Percentiles rank a stretch among this genome's conserved stretches.
Evolutionary conservation across 495 filamentous ascomycete species (phyloP).

Genomic region (Articulospora tetracladia): DNA sequence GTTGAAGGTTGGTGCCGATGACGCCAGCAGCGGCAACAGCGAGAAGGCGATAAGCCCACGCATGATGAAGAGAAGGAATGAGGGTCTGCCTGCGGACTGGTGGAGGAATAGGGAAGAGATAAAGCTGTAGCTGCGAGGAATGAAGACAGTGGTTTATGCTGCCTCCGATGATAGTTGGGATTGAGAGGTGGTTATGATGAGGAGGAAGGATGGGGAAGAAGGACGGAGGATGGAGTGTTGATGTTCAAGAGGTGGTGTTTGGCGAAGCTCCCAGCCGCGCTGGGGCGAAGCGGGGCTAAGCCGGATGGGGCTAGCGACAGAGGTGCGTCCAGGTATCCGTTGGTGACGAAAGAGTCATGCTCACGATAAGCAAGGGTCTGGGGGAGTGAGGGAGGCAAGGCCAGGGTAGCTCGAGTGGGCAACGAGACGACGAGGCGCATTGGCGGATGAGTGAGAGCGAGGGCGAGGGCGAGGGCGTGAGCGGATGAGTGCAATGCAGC

Average conservation of each 20-base stretch:
- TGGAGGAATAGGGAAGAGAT: conserved; percentile 28
- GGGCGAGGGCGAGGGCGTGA: background rate
- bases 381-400: background rate
- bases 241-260: conserved; percentile 12
- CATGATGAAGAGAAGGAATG: conserved; percentile 21
- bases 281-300: conserved; percentile 3
- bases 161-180: conserved; percentile 16
- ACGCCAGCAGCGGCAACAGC: conserved; percentile 41
- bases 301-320: background rate
- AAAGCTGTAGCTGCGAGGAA: conserved; percentile 38
- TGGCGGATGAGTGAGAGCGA: background rate
- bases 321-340: background rate
- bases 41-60: conserved; percentile 26
- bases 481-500: too few relatives aligned
- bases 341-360: conserved; percentile 2
- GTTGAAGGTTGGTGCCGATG: conserved; percentile 70
- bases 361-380: background rate
- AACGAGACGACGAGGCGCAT: background rate
- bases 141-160: conserved; percentile 26
- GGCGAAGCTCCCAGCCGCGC: conserved; percentile 6
- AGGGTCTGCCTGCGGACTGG: conserved; percentile 25
- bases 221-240: conserved; percentile 23
- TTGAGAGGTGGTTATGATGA: conserved; percentile 21
- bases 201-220: conserved; percentile 27
- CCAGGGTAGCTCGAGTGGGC: background rate